Percentiles rank a stretch among this genome's conserved stretches.
Evolutionary conservation across 371 early-diverging fungal genomes (phyloP).

Genomic region (Mucor saturninus): DNA sequence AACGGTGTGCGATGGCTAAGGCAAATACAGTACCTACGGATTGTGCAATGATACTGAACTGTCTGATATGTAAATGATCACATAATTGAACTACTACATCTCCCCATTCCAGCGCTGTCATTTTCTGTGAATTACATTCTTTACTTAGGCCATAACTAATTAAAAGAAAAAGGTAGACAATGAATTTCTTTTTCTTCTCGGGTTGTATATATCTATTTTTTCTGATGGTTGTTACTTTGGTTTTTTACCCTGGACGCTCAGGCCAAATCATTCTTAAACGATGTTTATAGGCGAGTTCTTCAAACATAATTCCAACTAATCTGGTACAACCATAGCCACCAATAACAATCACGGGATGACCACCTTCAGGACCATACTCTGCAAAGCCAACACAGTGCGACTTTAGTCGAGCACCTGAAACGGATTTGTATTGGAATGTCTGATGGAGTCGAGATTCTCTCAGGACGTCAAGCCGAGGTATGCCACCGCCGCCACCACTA

Average conservation of each 20-base stretch:
- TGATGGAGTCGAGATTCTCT: conserved; percentile 49
- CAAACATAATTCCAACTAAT: conserved; percentile 58
- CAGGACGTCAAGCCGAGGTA: conserved; percentile 37
- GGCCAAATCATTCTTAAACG: conserved; percentile 52
- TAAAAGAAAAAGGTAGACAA: neutral
- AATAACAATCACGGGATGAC: conserved; percentile 50
- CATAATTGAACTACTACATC: conserved; percentile 52
- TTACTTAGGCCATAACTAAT: conserved; percentile 52
- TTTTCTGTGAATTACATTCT: conserved; percentile 41
- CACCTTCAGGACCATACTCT: conserved; percentile 43
- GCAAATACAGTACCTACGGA: conserved; percentile 58
- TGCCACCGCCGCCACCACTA: neutral
- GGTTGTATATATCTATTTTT: neutral
- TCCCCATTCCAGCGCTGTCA: conserved; percentile 55
- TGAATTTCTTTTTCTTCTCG: neutral
- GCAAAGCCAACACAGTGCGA: conserved; percentile 53
- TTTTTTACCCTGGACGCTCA: conserved; percentile 54
- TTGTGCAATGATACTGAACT: conserved; percentile 53
- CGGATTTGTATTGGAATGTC: conserved; percentile 39
- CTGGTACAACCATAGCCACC: conserved; percentile 55
- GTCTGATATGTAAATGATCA: conserved; percentile 34
- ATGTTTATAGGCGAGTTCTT: conserved; percentile 44
- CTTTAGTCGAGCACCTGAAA: conserved; percentile 20
- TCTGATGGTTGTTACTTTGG: neutral
- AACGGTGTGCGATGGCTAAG: conserved; percentile 43